phyloP scores from a whole-genome alignment of 1,139 yeast species.

The Debaryomyces coudertii region DNA sequence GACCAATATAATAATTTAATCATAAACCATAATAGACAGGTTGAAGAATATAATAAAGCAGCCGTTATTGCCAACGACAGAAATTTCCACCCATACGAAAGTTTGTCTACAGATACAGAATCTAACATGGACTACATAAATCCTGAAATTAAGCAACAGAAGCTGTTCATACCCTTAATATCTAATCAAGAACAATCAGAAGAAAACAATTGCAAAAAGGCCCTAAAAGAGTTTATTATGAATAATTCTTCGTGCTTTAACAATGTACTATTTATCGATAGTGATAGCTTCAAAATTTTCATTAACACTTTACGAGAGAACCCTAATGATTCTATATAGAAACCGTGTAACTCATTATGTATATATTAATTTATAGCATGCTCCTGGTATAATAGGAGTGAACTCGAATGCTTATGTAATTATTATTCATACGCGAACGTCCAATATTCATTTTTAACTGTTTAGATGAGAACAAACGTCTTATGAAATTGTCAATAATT shows the following conservation, averaged over 20 bases:
- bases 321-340: slow-evolving; percentile 15
- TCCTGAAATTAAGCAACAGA: neutral
- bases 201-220: slow-evolving; percentile 12
- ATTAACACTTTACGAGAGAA: slow-evolving; percentile 11
- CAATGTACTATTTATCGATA: slow-evolving; percentile 15
- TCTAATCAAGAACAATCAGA: neutral
- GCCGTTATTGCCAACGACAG: slow-evolving; percentile 9
- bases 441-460: neutral
- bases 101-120: neutral
- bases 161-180: slow-evolving; percentile 1
- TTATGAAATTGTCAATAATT: neutral
- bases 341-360: slow-evolving; percentile 3
- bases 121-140: no score
- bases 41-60: slow-evolving; percentile 16
- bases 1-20: slow-evolving; percentile 15
- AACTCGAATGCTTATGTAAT: slow-evolving; percentile 3
- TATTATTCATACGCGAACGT: slow-evolving; percentile 5
- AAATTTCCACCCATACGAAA: neutral
- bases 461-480: neutral
- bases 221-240: slow-evolving; percentile 13
- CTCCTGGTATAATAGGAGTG: neutral
- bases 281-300: slow-evolving; percentile 14
- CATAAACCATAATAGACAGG: slow-evolving; percentile 14
- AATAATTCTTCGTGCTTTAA: slow-evolving; percentile 16
- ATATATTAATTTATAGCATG: neutral